Evolutionary conservation across 768 basidiomycete species (phyloP), one percentile per base, ranked within the genome.

Genomic region (Scleroderma citrinum): DNA sequence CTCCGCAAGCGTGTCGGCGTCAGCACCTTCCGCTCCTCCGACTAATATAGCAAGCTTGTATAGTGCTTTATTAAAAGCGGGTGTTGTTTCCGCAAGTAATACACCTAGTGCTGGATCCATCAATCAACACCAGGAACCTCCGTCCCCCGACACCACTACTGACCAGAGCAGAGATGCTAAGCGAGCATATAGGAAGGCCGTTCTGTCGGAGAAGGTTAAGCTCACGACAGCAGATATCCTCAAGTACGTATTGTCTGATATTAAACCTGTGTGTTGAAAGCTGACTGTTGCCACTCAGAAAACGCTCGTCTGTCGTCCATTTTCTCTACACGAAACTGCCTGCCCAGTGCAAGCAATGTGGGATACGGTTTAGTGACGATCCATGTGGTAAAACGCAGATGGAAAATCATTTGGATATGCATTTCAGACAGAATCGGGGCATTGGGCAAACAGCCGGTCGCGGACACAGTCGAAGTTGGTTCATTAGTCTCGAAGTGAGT

Each of bases 351-450:
- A 92, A 85, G 69, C 94, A 97, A 60, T 99, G 95, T 71, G 90
- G 87, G 16, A 69, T 89, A 47, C 85, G 95, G 38, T 95, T 94
- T 67, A 71, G 85, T 42, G 88, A 90, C 57, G 81, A 78, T 26
- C 62, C 70, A 23, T 59, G 72, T 46, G 92, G 89, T 52, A 90
- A 85, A 70, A 85, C 82, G 63, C 74, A 71, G 34, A 77, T 93
- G 75, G 81, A 94, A 58, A 81, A 84, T 50, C 96, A 99, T 63
- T 76, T 98, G 59, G 95, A 99, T 65, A 87, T 90, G 86, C 95
- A 99, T 67, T 97, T 96, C 71, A 77, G 84, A 63, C 87, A 95
- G 64, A 98, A 97, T 61, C 80, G 86, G 51, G 88, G 87, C 65
- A 82, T 84, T 23, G 82, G 75, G 59, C 85, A 87, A 64, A 83